phyloP scores from a whole-genome alignment of 495 filamentous ascomycete species.

The Xylaria castorea region DNA sequence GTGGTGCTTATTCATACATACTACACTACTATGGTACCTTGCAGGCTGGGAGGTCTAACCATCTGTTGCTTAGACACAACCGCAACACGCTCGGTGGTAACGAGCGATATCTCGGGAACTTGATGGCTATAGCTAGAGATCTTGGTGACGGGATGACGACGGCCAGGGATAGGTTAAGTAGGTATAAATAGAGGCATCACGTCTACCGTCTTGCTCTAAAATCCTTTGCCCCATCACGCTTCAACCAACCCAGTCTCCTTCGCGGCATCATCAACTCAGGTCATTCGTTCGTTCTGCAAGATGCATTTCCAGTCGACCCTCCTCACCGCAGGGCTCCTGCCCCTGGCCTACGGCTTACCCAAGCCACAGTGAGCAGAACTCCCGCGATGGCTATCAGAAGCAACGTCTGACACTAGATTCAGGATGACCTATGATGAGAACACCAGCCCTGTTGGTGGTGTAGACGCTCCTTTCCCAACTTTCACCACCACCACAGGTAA shows the following conservation, averaged over 20 bases:
- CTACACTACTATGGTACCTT: not conserved
- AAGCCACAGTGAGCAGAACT: constrained; percentile 35
- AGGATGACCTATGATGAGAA: constrained; percentile 47
- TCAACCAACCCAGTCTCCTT: constrained; percentile 2
- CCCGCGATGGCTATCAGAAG: not conserved
- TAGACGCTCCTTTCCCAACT: constrained; percentile 44
- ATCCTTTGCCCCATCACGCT: not conserved
- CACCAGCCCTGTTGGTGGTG: constrained; percentile 43
- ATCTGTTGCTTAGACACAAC: not conserved
- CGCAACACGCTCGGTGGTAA: constrained; percentile 3
- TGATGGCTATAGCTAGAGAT: not conserved
- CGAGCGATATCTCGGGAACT: constrained; percentile 1
- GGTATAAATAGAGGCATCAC: constrained; percentile 13
- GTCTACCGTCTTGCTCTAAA: not conserved
- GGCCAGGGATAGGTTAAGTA: not conserved
- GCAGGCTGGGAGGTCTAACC: not conserved
- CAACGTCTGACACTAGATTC: constrained; percentile 17
- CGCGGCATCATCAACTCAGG: not conserved
- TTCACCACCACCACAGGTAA: constrained; percentile 41
- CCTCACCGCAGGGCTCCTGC: constrained; percentile 31
- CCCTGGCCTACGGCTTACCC: constrained; percentile 34
- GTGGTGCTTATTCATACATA: constrained; percentile 20
- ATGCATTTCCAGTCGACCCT: constrained; percentile 37
- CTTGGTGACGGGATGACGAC: not conserved
- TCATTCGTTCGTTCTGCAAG: not conserved